These are phyloP conservation scores for Schizophyllum commune DNA, from an alignment of 1,284 basidiomycete species.

Conservation along the genomic window DNA sequence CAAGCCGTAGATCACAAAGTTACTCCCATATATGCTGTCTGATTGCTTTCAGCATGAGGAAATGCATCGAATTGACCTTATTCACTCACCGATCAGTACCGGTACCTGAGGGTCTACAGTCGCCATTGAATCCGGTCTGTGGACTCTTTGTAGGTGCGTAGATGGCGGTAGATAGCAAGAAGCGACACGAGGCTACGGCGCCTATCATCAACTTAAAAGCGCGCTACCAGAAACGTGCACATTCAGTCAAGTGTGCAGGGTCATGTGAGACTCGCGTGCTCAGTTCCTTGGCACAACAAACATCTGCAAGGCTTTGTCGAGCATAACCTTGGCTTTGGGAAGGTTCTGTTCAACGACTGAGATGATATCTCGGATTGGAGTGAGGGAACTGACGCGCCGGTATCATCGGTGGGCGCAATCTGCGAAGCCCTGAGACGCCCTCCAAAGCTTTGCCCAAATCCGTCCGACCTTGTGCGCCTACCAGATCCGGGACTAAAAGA, in stretches of 20 bases:
- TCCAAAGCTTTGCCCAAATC: neutral
- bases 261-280: neutral
- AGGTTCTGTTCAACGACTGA: too few species aligned
- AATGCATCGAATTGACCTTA: neutral
- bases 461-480: neutral
- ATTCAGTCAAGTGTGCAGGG: neutral
- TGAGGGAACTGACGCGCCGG: too few species aligned
- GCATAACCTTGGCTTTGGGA: too few species aligned
- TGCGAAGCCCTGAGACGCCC: neutral
- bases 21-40: neutral
- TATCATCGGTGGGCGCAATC: too few species aligned
- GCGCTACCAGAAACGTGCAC: neutral
- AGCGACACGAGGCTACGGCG: neutral
- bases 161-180: neutral
- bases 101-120: neutral
- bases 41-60: neutral
- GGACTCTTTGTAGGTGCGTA: neutral
- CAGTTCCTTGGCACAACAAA: too few species aligned
- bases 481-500: neutral
- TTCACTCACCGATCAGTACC: neutral
- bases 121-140: neutral
- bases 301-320: too few species aligned
- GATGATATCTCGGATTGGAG: too few species aligned
- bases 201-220: neutral
- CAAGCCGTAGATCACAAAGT: neutral